Evolutionary conservation across 1,284 basidiomycete genomes (phyloP).

Genomic region (Lignosus rhinocerotis): DNA sequence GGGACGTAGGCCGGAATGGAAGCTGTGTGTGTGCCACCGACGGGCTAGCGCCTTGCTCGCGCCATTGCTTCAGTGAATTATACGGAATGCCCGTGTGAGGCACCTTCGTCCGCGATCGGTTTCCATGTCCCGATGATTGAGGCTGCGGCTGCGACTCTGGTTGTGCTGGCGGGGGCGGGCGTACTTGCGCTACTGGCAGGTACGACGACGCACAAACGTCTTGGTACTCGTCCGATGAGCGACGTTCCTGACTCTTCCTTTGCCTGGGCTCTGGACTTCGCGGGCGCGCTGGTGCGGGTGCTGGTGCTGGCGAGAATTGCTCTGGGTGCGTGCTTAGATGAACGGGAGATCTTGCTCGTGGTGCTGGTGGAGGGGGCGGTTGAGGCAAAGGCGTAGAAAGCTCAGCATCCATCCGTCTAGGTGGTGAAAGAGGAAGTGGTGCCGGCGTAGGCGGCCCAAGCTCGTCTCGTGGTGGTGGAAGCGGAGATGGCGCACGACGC

Average conservation of each 20-base stretch:
- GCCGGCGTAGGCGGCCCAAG: constrained; percentile 16
- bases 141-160: constrained; percentile 6
- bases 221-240: constrained; percentile 18
- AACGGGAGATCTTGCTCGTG: constrained; percentile 4
- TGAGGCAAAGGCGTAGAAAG: constrained; percentile 20
- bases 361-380: constrained; percentile 6
- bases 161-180: constrained; percentile 12
- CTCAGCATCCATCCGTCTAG: constrained; percentile 16
- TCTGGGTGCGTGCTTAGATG: constrained; percentile 2
- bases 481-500: constrained; percentile 14
- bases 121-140: neutral
- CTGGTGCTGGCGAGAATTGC: constrained; percentile 2
- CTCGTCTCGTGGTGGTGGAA: constrained; percentile 10
- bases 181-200: constrained; percentile 27
- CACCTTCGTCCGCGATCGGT: constrained; percentile 13
- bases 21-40: constrained; percentile 13
- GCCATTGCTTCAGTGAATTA: constrained; percentile 15
- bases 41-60: constrained; percentile 11
- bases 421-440: constrained; percentile 21
- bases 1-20: constrained; percentile 21
- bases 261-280: constrained; percentile 17
- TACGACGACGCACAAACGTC: constrained; percentile 15
- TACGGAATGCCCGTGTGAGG: constrained; percentile 3
- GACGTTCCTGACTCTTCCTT: constrained; percentile 19
- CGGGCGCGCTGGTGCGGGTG: constrained; percentile 9